phyloP scores from a whole-genome alignment of 2,329 filamentous ascomycete genomes.

The Macroventuria anomochaeta region DNA sequence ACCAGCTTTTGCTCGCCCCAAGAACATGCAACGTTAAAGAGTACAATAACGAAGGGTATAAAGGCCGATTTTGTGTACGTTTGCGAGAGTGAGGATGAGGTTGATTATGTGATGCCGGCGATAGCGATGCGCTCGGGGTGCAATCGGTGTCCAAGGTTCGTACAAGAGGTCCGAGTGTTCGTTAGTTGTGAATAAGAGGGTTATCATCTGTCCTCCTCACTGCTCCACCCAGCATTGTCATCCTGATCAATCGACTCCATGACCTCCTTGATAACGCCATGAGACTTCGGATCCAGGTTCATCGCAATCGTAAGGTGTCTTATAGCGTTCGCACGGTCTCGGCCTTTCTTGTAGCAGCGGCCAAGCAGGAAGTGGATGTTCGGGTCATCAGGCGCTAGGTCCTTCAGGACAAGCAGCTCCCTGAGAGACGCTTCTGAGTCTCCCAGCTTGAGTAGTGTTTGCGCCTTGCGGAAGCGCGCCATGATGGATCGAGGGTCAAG shows the following conservation, averaged over 20 bases:
- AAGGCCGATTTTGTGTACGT: not conserved
- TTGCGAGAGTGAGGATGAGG: not conserved
- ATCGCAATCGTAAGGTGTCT: slow-evolving; percentile 93
- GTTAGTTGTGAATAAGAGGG: not conserved
- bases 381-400: slow-evolving; percentile 90
- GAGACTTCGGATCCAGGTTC: slow-evolving; percentile 96
- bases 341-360: slow-evolving; percentile 68
- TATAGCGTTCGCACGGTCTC: slow-evolving; percentile 75
- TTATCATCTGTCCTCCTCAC: slow-evolving; percentile 41
- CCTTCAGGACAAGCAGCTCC: slow-evolving; percentile 87
- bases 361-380: slow-evolving; percentile 96
- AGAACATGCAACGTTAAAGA: slow-evolving; percentile 10
- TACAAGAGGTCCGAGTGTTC: not conserved
- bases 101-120: not conserved
- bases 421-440: slow-evolving; percentile 73
- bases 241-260: slow-evolving; percentile 91
- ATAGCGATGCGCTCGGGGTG: not conserved
- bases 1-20: slow-evolving; percentile 2
- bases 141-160: not conserved
- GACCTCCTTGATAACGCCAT: slow-evolving; percentile 92
- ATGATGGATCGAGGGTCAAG: slow-evolving; percentile 81
- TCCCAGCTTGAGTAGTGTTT: slow-evolving; percentile 79
- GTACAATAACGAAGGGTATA: slow-evolving; percentile 7
- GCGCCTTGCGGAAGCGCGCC: slow-evolving; percentile 91
- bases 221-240: slow-evolving; percentile 53